Conservation (phyloP, 1,284 basidiomycete genomes). For the Trichosporon coremiiforme region DNA sequence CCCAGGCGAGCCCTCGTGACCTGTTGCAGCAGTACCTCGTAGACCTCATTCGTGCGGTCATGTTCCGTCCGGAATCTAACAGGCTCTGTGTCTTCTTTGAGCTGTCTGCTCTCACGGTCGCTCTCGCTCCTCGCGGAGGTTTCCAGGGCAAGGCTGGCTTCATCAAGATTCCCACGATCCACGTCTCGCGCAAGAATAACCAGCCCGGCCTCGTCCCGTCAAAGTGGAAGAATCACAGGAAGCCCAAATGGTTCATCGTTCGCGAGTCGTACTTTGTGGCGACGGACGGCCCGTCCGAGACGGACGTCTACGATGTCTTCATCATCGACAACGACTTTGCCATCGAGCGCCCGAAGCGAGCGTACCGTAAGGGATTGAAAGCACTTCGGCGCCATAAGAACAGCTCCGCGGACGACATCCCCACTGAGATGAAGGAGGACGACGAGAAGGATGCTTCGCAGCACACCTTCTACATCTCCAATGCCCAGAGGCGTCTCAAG, state of each 20-base stretch:
- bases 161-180: constrained; percentile 61
- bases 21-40: constrained; percentile 86
- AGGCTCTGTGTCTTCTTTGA: constrained; percentile 93
- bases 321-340: constrained; percentile 86
- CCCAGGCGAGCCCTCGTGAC: constrained; percentile 63
- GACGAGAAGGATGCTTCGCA: constrained; percentile 56
- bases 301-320: constrained; percentile 88
- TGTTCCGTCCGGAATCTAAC: constrained; percentile 95
- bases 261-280: constrained; percentile 90
- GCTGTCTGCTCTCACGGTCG: constrained; percentile 82
- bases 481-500: constrained; percentile 86
- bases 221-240: constrained; percentile 68
- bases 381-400: constrained; percentile 3
- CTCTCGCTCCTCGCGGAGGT: constrained; percentile 80
- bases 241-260: constrained; percentile 88
- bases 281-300: constrained; percentile 81
- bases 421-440: constrained; percentile 36
- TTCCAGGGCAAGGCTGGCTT: constrained; percentile 82
- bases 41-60: constrained; percentile 83
- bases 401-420: constrained; percentile 7
- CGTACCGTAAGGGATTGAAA: constrained; percentile 49
- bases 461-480: constrained; percentile 93
- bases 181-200: constrained; percentile 58
- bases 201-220: constrained; percentile 54
- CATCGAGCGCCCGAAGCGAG: constrained; percentile 64